Base-by-base conservation (phyloP, 176 grass and related monocot species). In the Tillandsia fasciculata region DNA sequence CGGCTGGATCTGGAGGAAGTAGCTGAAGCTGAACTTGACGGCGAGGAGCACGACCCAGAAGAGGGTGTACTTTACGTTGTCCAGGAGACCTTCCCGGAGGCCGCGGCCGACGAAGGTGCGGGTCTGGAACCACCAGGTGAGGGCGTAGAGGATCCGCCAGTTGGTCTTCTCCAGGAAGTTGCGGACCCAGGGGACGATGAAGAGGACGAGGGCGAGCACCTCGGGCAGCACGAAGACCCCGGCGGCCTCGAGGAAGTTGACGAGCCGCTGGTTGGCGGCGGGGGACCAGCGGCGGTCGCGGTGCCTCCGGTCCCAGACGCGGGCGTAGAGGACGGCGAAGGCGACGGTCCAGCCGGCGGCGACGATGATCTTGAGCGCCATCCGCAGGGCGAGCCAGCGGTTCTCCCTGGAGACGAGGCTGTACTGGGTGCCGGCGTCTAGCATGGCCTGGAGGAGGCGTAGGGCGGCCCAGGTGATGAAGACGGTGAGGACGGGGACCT, bases 61-160 rank as follows among this genome's bases (percentile, higher is more conserved):
- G 52, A 71, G 12, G 0, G 82, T 42, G 67, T 92, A 97, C 66
- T 90, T 92, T 12, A 97, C 75, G 75, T 97, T 97, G 74, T 92
- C 89, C 64, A 97, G 11, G 26, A 87, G 68, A 17, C 93, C 93
- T 81, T 97, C 93, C 64, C 89, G 80, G 64, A 97, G 71, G 27
- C 93, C 93, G 69, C 93, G 83, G 20, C 93, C 93, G 26, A 97
- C 88, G 72, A 97, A 97, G 17, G 68, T 97, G 66, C 89, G 93
- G 10, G 81, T 84, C 51, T 97, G 88, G 74, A 97, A 97, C 93
- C 93, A 97, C 93, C 93, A 97, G 29, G 86, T 82, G 47, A 97
- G 83, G 57, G 75, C 73, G 75, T 92, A 97, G 11, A 97, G 65
- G 69, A 97, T 92, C 68, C 68, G 71, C 93, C 86, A 97, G 52